phyloP scores from a whole-genome alignment of 2,329 filamentous ascomycete genomes.

The Fusarium domesticum region DNA sequence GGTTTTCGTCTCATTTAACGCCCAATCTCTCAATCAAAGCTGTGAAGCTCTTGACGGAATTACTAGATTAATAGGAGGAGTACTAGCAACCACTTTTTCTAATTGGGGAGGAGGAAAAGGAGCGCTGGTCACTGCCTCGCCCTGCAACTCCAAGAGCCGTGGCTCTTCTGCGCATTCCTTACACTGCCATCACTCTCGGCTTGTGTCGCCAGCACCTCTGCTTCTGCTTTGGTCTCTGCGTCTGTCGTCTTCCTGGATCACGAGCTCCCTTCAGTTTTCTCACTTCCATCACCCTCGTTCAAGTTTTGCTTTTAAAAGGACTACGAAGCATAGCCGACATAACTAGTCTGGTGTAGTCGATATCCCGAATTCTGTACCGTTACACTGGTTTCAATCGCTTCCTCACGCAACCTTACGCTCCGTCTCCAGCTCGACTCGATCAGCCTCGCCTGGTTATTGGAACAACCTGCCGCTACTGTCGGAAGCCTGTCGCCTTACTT shows the following conservation, averaged over 20 bases:
- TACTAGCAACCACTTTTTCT: conserved; percentile 2
- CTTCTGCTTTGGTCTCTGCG: conserved; percentile 1
- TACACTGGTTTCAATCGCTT: background rate
- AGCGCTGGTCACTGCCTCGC: conserved; percentile 25
- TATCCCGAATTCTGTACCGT: background rate
- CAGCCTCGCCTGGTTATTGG: no score
- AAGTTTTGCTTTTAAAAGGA: background rate
- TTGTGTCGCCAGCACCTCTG: conserved; percentile 6
- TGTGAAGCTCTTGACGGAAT: conserved; percentile 11
- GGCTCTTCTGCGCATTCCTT: conserved; percentile 13
- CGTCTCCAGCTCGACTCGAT: background rate
- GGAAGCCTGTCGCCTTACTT: no score
- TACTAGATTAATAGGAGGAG: conserved; percentile 9
- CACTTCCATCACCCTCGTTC: background rate
- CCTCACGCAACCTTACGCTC: background rate
- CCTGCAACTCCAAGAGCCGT: conserved; percentile 6
- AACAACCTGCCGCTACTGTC: no score
- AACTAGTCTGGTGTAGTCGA: background rate
- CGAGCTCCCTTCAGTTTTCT: conserved; percentile 7
- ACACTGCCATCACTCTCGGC: conserved; percentile 4
- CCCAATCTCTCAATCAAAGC: conserved; percentile 7
- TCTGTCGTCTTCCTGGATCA: conserved; percentile 1
- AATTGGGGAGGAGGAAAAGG: conserved; percentile 5
- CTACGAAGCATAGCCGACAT: background rate
- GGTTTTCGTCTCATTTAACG: conserved; percentile 6